A percentile compares a stretch with the other conserved stretches of the same genome.
Conservation (phyloP, 176 grass and related monocot genomes). For the Carex cristatella region DNA sequence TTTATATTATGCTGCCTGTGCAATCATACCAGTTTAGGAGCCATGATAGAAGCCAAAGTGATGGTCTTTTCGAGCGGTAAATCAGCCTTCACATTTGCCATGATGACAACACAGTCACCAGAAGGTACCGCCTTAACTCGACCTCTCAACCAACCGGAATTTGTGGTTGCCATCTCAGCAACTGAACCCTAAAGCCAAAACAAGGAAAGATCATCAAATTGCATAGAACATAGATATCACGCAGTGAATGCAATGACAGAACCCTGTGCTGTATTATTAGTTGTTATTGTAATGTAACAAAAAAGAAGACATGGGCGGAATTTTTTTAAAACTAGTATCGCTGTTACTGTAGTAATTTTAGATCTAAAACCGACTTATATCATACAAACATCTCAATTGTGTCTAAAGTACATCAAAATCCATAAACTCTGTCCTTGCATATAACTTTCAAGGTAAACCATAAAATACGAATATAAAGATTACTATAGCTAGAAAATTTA, state of each 20-base stretch:
- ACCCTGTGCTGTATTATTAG: neutral
- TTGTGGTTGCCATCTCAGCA: constrained; percentile 54
- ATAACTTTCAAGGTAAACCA: neutral
- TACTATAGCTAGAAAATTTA: neutral
- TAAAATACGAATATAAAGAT: neutral
- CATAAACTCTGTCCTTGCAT: neutral
- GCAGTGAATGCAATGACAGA: neutral
- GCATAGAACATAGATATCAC: neutral
- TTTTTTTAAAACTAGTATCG: neutral
- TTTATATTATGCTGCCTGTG: neutral
- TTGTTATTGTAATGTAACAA: constrained; percentile 15
- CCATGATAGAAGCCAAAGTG: constrained; percentile 77
- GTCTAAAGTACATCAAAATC: neutral
- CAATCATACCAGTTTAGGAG: constrained; percentile 75
- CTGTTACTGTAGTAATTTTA: neutral
- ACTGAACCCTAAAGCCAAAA: constrained; percentile 39
- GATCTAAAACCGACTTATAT: neutral
- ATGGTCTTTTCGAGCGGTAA: constrained; percentile 89
- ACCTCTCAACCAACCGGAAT: constrained; percentile 75
- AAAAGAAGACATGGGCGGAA: neutral
- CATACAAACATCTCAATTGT: neutral
- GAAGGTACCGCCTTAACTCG: constrained; percentile 93
- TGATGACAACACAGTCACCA: constrained; percentile 80
- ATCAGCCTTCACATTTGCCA: constrained; percentile 69
- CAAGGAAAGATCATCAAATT: constrained; percentile 9